Evolutionary conservation across 2,329 filamentous ascomycete genomes (phyloP), one percentile per base, ranked within the genome.

Genomic region (Ophioceras dolichostomum): DNA sequence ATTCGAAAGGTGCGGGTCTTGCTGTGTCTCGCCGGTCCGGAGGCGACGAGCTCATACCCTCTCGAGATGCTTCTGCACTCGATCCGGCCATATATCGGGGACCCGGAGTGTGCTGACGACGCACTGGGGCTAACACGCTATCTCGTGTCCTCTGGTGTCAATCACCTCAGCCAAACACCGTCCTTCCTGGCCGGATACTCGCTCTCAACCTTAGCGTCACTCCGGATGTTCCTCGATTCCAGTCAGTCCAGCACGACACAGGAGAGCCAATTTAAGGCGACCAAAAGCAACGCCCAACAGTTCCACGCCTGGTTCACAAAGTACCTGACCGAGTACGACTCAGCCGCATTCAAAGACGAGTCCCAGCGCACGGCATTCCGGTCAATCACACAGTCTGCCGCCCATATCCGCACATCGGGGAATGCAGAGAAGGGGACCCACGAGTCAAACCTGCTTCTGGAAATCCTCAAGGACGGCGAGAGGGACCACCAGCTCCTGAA

Each of bases 31-130:
- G 81, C 86, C 19, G 87, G 86, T 0, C 55, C 73, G 1, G 68
- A 78, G 36, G 83, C 83, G n/a, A 65, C 81, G 18, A 64, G 75
- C 29, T 83, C 81, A 0, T 96, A 96, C 51, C 83, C 86, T 10
- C 57, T 95, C 12, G 85, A 98, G 55, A 91, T 95, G 83, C 67
- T 94, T 1, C 67, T 98, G 2, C 83, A 87, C 49, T 80, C 83
- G 2, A 66, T 94, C 16, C 71, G 82, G 9, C 76, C 78, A 0
- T 93, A 87, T 46, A 64, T 96, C 5, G 79, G 80, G 1, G 81
- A 96, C 47, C 70, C 79, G 0, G 82, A 93, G 51, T 96, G 89
- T 56, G 83, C 88, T 9, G 85, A 94, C 51, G 91, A 98, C 60
- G 79, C 84, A 2, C 68, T 96, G 32, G 89, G 88, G 0, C 73